Base-by-base conservation (phyloP, 345 rosid species). In the Alliaria petiolata region DNA sequence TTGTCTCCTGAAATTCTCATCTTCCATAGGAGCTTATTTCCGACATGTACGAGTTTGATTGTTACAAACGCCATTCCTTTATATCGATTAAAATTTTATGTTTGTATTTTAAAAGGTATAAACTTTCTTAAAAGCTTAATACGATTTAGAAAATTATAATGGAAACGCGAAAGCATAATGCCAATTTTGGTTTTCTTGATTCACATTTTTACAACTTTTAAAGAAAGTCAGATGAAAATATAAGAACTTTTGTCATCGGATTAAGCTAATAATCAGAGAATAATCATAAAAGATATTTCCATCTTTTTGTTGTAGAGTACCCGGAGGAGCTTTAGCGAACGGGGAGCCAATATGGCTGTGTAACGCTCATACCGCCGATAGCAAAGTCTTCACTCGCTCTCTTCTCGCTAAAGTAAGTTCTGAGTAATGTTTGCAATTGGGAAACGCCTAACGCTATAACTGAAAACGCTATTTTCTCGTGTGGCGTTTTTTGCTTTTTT, bases 361-460 rank as follows among this genome's bases (percentile, higher is more conserved):
- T 85, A 86, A 92, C 76, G 97, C 98, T 74, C 86, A 83, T 66
- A 77, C 52, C 83, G 91, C 97, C 13, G 97, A 88, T 55, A 87
- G 87, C 76, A 92, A 90, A 80, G 80, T 86, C 50, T 95, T 95
- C 69, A 87, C 78, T 67, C 99, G 98, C 26, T 92, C 98, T 28
- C 88, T 95, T 57, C 89, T 95, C 26, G 98, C 99, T 30, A 92
- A 95, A 89, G 98, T 93, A 63, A 47, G 62, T 55, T 75, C 36
- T 40, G 53, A 35, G 49, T 55, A 0, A 4, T 26, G 55, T 28
- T 8, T 10, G 44, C 46, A 0, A 9, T 25, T 33, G 7, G 8
- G 63, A 26, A 69, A 28, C 76, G 66, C 71, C 62, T n/a, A 49
- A 69, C 40, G 25, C 49, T 50, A 43, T 25, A 44, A 61, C 58